Percentiles rank a stretch among this genome's conserved stretches.
These are phyloP conservation scores for Pulveroboletus sp. DNA, from an alignment of 768 basidiomycete genomes.

Conservation along the genomic window DNA sequence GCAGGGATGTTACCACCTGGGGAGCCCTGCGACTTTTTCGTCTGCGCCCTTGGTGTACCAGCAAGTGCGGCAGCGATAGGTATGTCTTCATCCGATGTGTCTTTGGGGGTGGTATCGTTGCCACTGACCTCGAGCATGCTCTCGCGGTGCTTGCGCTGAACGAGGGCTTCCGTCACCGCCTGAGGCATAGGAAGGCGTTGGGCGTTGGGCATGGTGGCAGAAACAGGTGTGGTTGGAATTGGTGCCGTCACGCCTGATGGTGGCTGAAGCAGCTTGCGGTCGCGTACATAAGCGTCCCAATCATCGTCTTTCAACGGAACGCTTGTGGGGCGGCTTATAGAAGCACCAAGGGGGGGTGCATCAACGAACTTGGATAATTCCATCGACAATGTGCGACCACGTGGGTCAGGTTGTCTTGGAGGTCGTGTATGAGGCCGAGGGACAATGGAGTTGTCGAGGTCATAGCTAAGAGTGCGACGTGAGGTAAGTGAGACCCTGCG, in stretches of 20 bases:
- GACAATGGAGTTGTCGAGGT: conserved; percentile 50
- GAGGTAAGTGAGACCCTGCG: conserved; percentile 64
- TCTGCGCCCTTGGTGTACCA: conserved; percentile 4
- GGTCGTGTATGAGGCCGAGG: conserved; percentile 61
- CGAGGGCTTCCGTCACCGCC: conserved; percentile 72
- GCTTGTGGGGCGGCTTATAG: conserved; percentile 66
- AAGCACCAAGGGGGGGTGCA: conserved; percentile 41
- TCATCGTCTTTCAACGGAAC: conserved; percentile 68
- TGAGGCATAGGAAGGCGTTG: conserved; percentile 55
- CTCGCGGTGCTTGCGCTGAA: conserved; percentile 66
- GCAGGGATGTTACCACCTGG: conserved; percentile 22
- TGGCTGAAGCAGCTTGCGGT: conserved; percentile 80
- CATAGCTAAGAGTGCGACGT: conserved; percentile 63
- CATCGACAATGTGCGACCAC: conserved; percentile 67
- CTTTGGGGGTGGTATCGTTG: conserved; percentile 29
- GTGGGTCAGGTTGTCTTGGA: conserved; percentile 64
- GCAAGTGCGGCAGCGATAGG: conserved; percentile 27
- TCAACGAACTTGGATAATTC: conserved; percentile 51
- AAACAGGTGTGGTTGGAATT: conserved; percentile 55
- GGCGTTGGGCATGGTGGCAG: conserved; percentile 29
- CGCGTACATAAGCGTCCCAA: conserved; percentile 84
- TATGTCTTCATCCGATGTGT: conserved; percentile 32
- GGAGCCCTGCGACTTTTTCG: conserved; percentile 19
- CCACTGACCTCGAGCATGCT: conserved; percentile 51
- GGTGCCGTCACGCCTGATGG: conserved; percentile 78